Evolutionary conservation across 139 green algal species (phyloP), one percentile per base, ranked within the genome.

Genomic region (Picochlorum sp.): DNA sequence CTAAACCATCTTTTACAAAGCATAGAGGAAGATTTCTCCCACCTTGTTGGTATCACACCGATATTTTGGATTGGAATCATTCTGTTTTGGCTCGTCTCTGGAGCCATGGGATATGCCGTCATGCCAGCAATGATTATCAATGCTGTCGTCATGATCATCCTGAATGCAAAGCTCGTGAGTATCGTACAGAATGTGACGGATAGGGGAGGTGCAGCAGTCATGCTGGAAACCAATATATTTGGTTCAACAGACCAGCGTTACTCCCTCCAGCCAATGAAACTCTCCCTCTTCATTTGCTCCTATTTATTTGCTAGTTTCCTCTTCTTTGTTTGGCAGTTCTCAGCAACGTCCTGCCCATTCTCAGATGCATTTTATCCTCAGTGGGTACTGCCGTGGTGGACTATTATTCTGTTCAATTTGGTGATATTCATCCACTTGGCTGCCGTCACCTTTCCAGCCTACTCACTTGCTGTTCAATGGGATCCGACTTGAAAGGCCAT

Each of bases 401-500:
- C 73, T 41, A 28, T 62, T 14, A 63, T 77, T 13, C 58, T 83
- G 4, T 15, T 75, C 20, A 71, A 75, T 6, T 18, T 45, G 2
- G 9, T 70, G 4, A 56, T 78, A 1, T 83, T 76, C 13, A 23
- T 82, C 23, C 58, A 67, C 2, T 20, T 74, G 15, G 63, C 62
- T 28, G 54, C 64, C 13, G 49, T 78, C 45, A 80, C 63, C 3
- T 61, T 83, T 30, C 77, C 77, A 18, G 30, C 60, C 16, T 83
- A 83, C 56, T 76, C 56, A 4, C 26, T 83, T 24, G 64, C 60
- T 10, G 72, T 83, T 2, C 73, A 79, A 83, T 83, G 77, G 77
- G 77, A 41, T 70, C 57, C 0, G 71, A 75, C 45, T 61, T 72
- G 50, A 76, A 76, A 50, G 14, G 11, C 9, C 61, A 56, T n/a